Base-by-base conservation (phyloP, 768 basidiomycete genomes). In the Lyophyllum atratum region DNA sequence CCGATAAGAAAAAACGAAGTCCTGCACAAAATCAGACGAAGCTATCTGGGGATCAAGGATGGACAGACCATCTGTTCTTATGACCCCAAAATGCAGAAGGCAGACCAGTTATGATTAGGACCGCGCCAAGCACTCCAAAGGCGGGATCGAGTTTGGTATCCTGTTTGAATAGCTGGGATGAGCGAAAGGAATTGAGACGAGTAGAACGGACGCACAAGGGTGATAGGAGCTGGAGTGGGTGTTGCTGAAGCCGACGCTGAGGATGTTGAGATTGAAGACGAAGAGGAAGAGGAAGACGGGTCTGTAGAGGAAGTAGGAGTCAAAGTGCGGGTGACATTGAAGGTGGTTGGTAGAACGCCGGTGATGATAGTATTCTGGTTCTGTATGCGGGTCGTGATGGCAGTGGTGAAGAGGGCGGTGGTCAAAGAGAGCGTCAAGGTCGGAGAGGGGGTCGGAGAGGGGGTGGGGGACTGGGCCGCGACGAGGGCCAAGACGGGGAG, bases 1-100 rank as follows among this genome's bases (percentile, higher is more conserved):
- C 93, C 92, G 59, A 92, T 89, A 65, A 98, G 80, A 74, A 97
- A 96, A 78, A 95, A 90, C 12, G 94, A 95, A 19, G 92, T 91
- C 92, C 93, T 93, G 59, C 26, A 31, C 53, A 55, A 46, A 52
- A 45, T 55, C 60, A 61, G 61, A 45, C 45, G 46, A 57, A 47
- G 61, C 59, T 52, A 60, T 43, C 22, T 15, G 9, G 54, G 21
- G 54, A 54, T 19, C 59, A 55, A 56, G 61, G 55, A 42, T 43
- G 48, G 40, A 76, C 82, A 40, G 66, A 90, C 94, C 95, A 96
- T 81, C 94, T 78, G 71, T 97, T 95, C 80, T 96, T 96, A 76
- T 95, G 93, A 21, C 95, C 95, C 75, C 92, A 87, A 63, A 93
- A 93, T 3, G 92, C 90, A 51, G 92, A 90, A 9, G 93, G 93